Evolutionary conservation across 805 yeast genomes (phyloP).

Genomic region (Candida hungchunana): DNA sequence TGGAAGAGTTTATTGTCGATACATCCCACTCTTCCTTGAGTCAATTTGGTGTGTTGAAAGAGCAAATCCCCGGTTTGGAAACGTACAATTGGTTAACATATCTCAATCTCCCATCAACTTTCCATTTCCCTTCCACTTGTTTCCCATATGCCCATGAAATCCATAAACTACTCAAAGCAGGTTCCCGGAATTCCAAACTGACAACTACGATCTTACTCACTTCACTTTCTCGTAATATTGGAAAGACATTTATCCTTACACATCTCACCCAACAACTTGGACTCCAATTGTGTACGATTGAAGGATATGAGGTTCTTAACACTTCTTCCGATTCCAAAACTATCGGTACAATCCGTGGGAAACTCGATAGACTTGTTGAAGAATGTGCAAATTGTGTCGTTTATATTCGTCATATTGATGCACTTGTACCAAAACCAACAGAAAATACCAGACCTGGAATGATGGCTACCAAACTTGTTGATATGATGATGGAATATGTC

Average conservation of each 20-base stretch:
- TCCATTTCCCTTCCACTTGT: constrained; percentile 32
- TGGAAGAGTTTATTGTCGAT: constrained; percentile 50
- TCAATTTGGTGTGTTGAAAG: constrained; percentile 55
- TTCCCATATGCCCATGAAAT: constrained; percentile 51
- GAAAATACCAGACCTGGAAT: constrained; percentile 42
- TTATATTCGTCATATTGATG: constrained; percentile 69
- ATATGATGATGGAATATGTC: constrained; percentile 52
- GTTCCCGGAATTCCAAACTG: constrained; percentile 36
- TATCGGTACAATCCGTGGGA: constrained; percentile 71
- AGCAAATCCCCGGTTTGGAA: constrained; percentile 29
- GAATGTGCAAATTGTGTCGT: constrained; percentile 45
- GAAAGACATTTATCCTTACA: constrained; percentile 64
- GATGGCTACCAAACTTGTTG: constrained; percentile 46
- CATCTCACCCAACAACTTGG: constrained; percentile 58
- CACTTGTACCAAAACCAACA: constrained; percentile 52
- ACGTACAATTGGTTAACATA: constrained; percentile 42
- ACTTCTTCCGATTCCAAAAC: constrained; percentile 75
- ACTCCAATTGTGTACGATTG: constrained; percentile 60
- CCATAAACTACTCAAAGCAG: constrained; percentile 50
- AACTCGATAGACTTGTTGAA: constrained; percentile 58
- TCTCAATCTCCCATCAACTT: constrained; percentile 38
- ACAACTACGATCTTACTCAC: constrained; percentile 62
- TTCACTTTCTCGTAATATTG: constrained; percentile 72
- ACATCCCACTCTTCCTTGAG: constrained; percentile 61
- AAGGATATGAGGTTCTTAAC: constrained; percentile 61